Evolutionary conservation across 2,329 filamentous ascomycete species (phyloP).

Genomic region (Colletotrichum euphorbiae): DNA sequence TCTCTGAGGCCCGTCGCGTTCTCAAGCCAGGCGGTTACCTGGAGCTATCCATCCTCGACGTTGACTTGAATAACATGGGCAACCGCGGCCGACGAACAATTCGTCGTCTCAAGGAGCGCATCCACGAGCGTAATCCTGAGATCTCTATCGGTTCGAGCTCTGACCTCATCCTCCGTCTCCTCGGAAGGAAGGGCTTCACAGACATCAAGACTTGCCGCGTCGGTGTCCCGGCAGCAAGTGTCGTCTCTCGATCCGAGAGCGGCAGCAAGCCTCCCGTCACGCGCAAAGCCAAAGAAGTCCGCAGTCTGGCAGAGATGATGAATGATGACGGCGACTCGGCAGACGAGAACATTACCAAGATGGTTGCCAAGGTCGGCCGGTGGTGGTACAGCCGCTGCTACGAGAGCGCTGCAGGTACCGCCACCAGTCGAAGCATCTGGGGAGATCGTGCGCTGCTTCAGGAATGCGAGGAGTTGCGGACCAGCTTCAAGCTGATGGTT

Average conservation of each 20-base stretch:
- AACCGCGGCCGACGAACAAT: slow-evolving; percentile 75
- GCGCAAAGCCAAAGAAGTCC: slow-evolving; percentile 55
- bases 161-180: slow-evolving; percentile 72
- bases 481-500: slow-evolving; percentile 90
- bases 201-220: slow-evolving; percentile 82
- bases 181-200: slow-evolving; percentile 77
- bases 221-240: slow-evolving; percentile 77
- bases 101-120: slow-evolving; percentile 76
- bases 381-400: slow-evolving; percentile 99
- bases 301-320: slow-evolving; percentile 77
- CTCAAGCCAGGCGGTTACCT: slow-evolving; percentile 82
- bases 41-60: slow-evolving; percentile 82
- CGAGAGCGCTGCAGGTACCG: slow-evolving; percentile 71
- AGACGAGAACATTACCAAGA: slow-evolving; percentile 89
- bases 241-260: slow-evolving; percentile 51
- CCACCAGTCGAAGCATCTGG: slow-evolving; percentile 76
- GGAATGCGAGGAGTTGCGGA: slow-evolving; percentile 88
- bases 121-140: slow-evolving; percentile 70
- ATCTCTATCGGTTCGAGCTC: slow-evolving; percentile 70
- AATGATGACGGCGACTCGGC: slow-evolving; percentile 75
- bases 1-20: slow-evolving; percentile 81
- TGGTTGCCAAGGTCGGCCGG: slow-evolving; percentile 89
- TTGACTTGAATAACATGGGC: slow-evolving; percentile 87
- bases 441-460: slow-evolving; percentile 77
- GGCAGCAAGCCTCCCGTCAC: slow-evolving; percentile 34